These are phyloP conservation scores for Aspergillus sparsus DNA, from an alignment of 495 filamentous ascomycete species.

Conservation along the genomic window DNA sequence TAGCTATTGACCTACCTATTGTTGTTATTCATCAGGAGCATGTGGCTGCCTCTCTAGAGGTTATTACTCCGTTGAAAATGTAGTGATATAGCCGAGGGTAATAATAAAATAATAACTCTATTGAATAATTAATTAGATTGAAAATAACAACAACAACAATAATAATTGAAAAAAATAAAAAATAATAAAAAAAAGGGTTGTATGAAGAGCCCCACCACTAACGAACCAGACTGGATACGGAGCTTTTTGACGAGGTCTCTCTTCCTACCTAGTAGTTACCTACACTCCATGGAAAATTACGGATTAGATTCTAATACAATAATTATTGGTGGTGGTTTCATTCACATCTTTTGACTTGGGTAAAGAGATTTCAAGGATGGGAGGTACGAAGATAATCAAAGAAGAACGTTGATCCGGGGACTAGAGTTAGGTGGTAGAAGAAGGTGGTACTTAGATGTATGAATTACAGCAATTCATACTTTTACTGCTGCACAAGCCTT, in stretches of 20 bases:
- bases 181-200: not conserved
- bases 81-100: too few species aligned
- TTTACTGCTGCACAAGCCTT: not conserved
- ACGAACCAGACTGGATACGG: conserved; percentile 3
- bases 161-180: not conserved
- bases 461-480: not conserved
- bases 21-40: too few species aligned
- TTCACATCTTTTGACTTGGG: not conserved
- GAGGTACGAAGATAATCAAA: too few species aligned
- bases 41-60: too few species aligned
- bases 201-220: not conserved
- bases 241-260: not conserved
- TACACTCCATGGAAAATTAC: too few species aligned
- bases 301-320: too few species aligned
- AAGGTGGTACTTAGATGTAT: not conserved
- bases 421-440: not conserved
- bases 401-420: not conserved
- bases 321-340: too few species aligned
- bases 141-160: too few species aligned
- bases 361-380: not conserved
- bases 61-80: too few species aligned
- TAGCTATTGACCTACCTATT: too few species aligned
- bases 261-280: not conserved
- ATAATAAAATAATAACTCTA: too few species aligned
- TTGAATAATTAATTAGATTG: too few species aligned